Base-by-base conservation (phyloP, 2,329 filamentous ascomycete species). In the Fusarium buxicola region DNA sequence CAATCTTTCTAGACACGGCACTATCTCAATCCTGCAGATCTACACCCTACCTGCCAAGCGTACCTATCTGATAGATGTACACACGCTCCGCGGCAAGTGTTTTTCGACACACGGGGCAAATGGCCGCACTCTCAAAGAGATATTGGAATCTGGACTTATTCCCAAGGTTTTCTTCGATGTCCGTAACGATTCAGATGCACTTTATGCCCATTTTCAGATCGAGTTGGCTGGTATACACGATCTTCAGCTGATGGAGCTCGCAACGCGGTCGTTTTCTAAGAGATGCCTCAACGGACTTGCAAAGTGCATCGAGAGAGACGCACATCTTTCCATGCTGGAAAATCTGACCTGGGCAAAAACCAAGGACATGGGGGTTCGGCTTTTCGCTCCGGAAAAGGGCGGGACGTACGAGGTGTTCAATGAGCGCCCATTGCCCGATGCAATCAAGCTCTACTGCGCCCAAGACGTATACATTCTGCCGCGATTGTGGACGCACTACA, bases 231-330 rank as follows among this genome's bases (percentile, higher is more conserved):
- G 47, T 0, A 25, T 38, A 10, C 52, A 53, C 7, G 52, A 55
- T 25, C 31, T 55, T 15, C 47, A 55, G 12, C 52, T 53, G 1
- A 53, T 53, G 38, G 38, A 44, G 11, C 18, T 56, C 2, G 28
- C 32, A 15, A 18, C 39, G 0, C 16, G 53, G 7, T 30, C 5
- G n/a, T 16, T 24, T 9, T 11, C 15, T 1, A 31, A 8, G 21
- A 30, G 5, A 32, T 40, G 6, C n/a, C 13, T 36, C 12, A 36
- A 12, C 1, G 30, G 15, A 2, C 8, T 52, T 8, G 18, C 38
- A 2, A n/a, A 5, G 2, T 55, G 46, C n/a, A 52, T 52, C 6
- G 12, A 7, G 6, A n/a, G 11, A 15, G 36, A 43, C 3, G 46
- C 9, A 2, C 16, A 11, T n/a, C 6, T 41, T 1, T 18, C 47